A percentile compares a stretch with the other conserved stretches of the same genome.
Evolutionary conservation across 2,329 filamentous ascomycete species (phyloP).

Genomic region (Colletotrichum camelliae): DNA sequence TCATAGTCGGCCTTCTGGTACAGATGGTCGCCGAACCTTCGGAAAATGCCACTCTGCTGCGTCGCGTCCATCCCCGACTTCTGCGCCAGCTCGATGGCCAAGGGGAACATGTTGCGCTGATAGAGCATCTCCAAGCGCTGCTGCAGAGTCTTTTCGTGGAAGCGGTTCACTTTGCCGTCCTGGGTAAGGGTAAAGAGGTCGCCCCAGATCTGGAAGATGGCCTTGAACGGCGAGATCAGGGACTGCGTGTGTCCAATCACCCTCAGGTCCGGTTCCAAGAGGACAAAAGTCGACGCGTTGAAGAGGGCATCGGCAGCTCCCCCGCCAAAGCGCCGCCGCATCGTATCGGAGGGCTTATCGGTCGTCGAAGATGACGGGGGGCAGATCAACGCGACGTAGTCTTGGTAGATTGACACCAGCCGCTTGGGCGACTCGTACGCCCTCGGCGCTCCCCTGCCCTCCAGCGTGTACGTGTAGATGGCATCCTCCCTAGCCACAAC

Average conservation of each 20-base stretch:
- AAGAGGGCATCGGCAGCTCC: conserved; percentile 76
- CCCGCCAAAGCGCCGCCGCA: conserved; percentile 76
- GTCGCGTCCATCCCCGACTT: conserved; percentile 80
- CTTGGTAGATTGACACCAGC: conserved; percentile 76
- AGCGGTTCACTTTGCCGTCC: conserved; percentile 90
- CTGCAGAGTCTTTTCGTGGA: conserved; percentile 88
- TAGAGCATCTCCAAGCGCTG: conserved; percentile 94
- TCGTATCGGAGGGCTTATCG: conserved; percentile 60
- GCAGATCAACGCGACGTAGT: conserved; percentile 88
- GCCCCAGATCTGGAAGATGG: conserved; percentile 86
- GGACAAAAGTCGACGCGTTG: conserved; percentile 84
- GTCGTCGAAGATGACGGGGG: conserved; percentile 66
- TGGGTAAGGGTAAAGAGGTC: conserved; percentile 89
- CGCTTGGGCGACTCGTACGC: conserved; percentile 93
- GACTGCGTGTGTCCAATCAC: conserved; percentile 91
- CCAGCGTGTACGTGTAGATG: conserved; percentile 88
- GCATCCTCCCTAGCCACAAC: conserved; percentile 95
- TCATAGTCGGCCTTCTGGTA: conserved; percentile 97
- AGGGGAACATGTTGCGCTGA: conserved; percentile 87
- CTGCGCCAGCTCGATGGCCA: conserved; percentile 91
- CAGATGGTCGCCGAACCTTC: conserved; percentile 90
- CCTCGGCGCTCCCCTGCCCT: conserved; percentile 85
- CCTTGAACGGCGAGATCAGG: conserved; percentile 79
- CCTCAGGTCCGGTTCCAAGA: conserved; percentile 90
- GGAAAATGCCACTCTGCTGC: conserved; percentile 90